Percentiles rank a stretch among this genome's conserved stretches.
Conservation (phyloP, 768 basidiomycete species). For the Hortiboletus flavorubellus region DNA sequence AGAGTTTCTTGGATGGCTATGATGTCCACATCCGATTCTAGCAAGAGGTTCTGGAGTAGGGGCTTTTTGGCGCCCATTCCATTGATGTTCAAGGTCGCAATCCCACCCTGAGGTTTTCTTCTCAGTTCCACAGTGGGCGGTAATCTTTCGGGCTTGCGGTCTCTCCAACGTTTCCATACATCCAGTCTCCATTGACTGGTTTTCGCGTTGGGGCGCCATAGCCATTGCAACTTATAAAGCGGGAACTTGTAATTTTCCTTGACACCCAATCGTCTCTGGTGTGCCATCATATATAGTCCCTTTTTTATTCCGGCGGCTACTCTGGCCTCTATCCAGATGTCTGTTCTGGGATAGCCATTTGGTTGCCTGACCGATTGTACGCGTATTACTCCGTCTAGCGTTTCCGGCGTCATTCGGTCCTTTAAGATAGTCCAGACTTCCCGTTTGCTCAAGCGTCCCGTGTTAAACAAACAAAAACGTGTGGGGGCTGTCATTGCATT, state of each 20-base stretch:
- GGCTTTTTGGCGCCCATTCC: neutral
- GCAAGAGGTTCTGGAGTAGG: neutral
- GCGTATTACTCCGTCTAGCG: neutral
- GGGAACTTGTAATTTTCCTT: neutral
- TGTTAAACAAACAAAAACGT: neutral
- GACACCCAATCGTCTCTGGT: neutral
- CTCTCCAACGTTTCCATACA: neutral
- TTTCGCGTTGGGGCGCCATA: neutral
- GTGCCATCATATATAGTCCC: neutral
- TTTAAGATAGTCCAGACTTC: neutral
- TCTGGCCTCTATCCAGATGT: neutral
- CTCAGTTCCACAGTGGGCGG: neutral
- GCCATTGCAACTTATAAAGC: neutral
- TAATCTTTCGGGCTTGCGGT: rapidly evolving
- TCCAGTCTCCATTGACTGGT: neutral
- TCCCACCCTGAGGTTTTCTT: neutral
- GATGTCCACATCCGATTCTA: neutral
- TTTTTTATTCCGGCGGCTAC: neutral
- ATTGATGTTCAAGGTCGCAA: neutral
- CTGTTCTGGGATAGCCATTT: neutral
- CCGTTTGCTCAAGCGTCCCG: neutral
- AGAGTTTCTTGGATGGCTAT: neutral
- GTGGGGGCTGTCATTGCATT: neutral
- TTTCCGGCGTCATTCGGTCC: neutral
- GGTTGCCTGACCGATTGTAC: neutral